Evolutionary conservation across 805 yeast species (phyloP), one percentile per base, ranked within the genome.

Genomic region (Myxozyma monticola): DNA sequence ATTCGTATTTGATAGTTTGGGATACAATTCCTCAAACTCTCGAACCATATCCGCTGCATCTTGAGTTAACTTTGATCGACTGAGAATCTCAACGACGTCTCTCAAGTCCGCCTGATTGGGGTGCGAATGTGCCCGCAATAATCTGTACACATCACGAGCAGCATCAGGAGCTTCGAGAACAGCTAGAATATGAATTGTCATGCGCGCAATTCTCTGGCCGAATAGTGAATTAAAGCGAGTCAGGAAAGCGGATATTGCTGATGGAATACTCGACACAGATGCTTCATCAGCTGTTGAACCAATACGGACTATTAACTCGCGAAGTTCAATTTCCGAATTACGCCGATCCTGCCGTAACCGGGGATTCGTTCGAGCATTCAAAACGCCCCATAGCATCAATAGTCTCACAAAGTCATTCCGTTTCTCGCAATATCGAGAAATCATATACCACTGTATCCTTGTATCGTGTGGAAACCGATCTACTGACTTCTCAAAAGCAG

Each of bases 391-490:
- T 25, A 41, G 10, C 1, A 26, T 14, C 7, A 54, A 22, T 17
- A 44, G 17, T 3, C 36, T 9, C 3, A 39, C 47, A 29, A 17
- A 48, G 17, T 53, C 54, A n/a, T 38, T 36, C 12, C 43, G 34
- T 7, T 20, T 22, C 8, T 26, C 4, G 21, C 49, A 39, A 30
- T 54, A 35, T 20, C 40, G 35, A 12, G 24, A 30, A 12, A 54
- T 29, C 51, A 47, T 47, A n/a, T 22, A 24, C 55, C 45, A 48
- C 28, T 49, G 59, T 45, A 31, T 48, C 2, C 31, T 41, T 25
- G 34, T 44, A 29, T 30, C 44, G 8, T 1, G 10, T 7, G 53
- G 47, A 36, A 38, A 49, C 24, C 9, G 18, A 6, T 26, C 18
- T 20, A 33, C 30, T 2, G 41, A n/a, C 10, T 43, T 46, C 15